Conservation (phyloP, 768 basidiomycete genomes). For the Rhodosporidiobolus odoratus region DNA sequence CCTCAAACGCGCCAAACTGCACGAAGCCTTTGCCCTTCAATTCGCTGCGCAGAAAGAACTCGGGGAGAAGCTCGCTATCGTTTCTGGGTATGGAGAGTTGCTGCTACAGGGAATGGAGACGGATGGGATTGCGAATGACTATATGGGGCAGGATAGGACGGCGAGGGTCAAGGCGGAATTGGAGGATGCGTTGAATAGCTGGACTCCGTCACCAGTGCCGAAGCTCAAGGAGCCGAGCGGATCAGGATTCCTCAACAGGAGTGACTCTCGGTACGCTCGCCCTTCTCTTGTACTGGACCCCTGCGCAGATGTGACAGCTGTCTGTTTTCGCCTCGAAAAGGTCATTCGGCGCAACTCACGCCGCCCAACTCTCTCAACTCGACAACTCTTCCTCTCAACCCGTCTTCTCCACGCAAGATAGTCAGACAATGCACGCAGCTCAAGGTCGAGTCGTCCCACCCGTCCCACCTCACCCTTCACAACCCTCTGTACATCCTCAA, state of each 20-base stretch:
- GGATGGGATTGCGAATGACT: slow-evolving; percentile 19
- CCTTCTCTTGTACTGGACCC: no score
- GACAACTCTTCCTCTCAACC: neutral
- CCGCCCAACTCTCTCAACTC: slow-evolving; percentile 26
- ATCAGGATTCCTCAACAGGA: slow-evolving; percentile 10
- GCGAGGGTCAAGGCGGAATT: slow-evolving; percentile 34
- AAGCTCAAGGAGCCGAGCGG: neutral
- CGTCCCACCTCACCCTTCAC: neutral
- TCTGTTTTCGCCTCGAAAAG: slow-evolving; percentile 1
- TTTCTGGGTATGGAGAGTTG: slow-evolving; percentile 35
- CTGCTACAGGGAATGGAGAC: slow-evolving; percentile 35
- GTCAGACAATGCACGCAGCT: neutral
- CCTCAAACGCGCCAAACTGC: slow-evolving; percentile 36
- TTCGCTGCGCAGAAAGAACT: slow-evolving; percentile 33
- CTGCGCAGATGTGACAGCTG: no score
- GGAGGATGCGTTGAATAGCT: slow-evolving; percentile 18
- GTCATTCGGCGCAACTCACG: slow-evolving; percentile 41
- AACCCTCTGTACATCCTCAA: neutral
- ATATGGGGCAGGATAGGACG: slow-evolving; percentile 31
- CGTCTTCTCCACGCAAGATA: neutral
- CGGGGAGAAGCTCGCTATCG: slow-evolving; percentile 39
- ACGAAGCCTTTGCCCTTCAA: slow-evolving; percentile 33
- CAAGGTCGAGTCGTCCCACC: slow-evolving; percentile 9
- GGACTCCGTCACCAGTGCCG: slow-evolving; percentile 13
- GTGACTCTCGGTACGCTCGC: slow-evolving; percentile 28